Evolutionary conservation across 2,329 filamentous ascomycete species (phyloP).

Genomic region (Juglanconis juglandina): DNA sequence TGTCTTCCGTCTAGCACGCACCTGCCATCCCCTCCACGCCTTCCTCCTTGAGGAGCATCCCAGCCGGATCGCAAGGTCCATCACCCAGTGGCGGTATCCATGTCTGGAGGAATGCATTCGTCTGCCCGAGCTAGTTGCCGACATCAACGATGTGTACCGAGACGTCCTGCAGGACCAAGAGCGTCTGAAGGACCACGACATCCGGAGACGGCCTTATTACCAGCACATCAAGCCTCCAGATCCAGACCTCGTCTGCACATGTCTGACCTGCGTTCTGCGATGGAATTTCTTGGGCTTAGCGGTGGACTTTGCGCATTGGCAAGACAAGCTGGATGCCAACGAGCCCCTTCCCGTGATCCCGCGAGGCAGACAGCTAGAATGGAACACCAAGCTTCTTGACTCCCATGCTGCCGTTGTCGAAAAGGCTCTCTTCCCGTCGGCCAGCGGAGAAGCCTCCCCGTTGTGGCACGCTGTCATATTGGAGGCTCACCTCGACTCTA

Average conservation of each 20-base stretch:
- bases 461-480: conserved; percentile 47
- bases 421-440: conserved; percentile 38
- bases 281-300: conserved; percentile 55
- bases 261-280: conserved; percentile 51
- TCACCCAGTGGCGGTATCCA: conserved; percentile 46
- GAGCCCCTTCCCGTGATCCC: conserved; percentile 50
- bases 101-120: conserved; percentile 50
- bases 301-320: conserved; percentile 57
- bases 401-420: conserved; percentile 41
- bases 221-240: conserved; percentile 49
- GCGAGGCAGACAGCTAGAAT: conserved; percentile 43
- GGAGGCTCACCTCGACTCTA: conserved; percentile 29
- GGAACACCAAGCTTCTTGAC: conserved; percentile 46
- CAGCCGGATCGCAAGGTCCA: conserved; percentile 36
- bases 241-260: conserved; percentile 49
- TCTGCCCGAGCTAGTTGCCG: conserved; percentile 42
- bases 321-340: conserved; percentile 45
- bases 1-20: conserved; percentile 41
- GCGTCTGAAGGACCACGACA: conserved; percentile 39
- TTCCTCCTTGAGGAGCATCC: conserved; percentile 44
- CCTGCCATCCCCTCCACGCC: conserved; percentile 37
- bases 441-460: conserved; percentile 22
- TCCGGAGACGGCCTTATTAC: conserved; percentile 51
- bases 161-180: conserved; percentile 36
- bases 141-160: conserved; percentile 34